A percentile compares a stretch with the other conserved stretches of the same genome.
These are phyloP conservation scores for Lactarius evosmus DNA, from an alignment of 768 basidiomycete species.

Conservation along the genomic window DNA sequence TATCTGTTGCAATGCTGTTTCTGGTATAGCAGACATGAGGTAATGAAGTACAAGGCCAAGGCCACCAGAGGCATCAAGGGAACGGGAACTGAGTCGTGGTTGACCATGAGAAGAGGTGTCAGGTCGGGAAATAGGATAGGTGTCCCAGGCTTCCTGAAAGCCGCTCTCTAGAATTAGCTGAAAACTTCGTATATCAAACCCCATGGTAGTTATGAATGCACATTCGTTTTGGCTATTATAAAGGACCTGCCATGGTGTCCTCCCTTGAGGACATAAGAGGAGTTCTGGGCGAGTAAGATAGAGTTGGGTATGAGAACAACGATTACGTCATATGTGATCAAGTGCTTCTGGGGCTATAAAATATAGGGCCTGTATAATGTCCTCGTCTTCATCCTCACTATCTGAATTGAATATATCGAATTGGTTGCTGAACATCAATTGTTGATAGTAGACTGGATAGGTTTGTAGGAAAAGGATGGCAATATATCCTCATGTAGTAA, in stretches of 20 bases:
- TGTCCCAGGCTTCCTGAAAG: conserved; percentile 33
- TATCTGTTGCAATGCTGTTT: conserved; percentile 40
- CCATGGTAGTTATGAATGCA: conserved; percentile 30
- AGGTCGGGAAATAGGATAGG: conserved; percentile 36
- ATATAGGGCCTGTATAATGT: too few species aligned
- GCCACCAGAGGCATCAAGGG: conserved; percentile 40
- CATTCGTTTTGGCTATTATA: conserved; percentile 17
- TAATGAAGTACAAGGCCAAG: conserved; percentile 44
- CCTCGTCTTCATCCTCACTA: too few species aligned
- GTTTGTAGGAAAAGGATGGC: too few species aligned
- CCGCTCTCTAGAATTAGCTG: conserved; percentile 35
- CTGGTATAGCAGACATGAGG: conserved; percentile 41
- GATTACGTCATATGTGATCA: neutral
- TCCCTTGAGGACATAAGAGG: conserved; percentile 13
- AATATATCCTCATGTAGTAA: too few species aligned
- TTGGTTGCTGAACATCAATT: too few species aligned
- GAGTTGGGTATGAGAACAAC: neutral
- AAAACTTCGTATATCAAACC: conserved; percentile 37
- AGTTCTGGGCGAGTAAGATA: conserved; percentile 6
- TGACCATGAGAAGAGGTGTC: too few species aligned
- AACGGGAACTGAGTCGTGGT: too few species aligned
- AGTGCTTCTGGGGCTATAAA: too few species aligned
- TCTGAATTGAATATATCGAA: too few species aligned
- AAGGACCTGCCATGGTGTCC: conserved; percentile 23
- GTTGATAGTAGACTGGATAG: too few species aligned